Evolutionary conservation across 306 rosid genomes (phyloP), one percentile per base, ranked within the genome.

Genomic region (Cucumis cinereus): DNA sequence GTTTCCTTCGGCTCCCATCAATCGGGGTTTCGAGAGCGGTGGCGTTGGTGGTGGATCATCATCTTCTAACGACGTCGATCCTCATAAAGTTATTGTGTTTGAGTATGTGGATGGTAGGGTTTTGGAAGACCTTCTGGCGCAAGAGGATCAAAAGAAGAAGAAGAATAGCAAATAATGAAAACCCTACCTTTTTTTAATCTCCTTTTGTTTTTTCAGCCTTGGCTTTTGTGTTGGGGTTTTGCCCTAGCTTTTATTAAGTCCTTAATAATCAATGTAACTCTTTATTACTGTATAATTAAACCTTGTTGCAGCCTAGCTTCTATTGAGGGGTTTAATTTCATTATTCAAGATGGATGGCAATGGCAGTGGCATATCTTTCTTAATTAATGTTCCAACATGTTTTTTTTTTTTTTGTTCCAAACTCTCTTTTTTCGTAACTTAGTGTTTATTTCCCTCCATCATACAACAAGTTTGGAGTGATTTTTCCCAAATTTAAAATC

Each of bases 71-170:
- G 0, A 20, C 6, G 0, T 1, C 8, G 63, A 23, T 47, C 24
- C n/a, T 13, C 26, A 16, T 5, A 62, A 47, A 77, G 79, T 77
- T 43, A 30, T 77, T 17, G 79, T 62, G 47, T 0, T 77, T 6
- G 79, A 77, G 74, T 77, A 20, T 30, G 10, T 61, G 15, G 79
- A 77, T 19, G 36, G 16, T 4, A 63, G 23, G 45, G 60, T 77
- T 53, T 63, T 77, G 74, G 79, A 77, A 0, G 79, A 63, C 15
- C 79, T 77, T 62, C 79, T 77, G 0, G 79, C 22, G 4, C 30
- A 62, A n/a, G 56, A 77, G 43, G 77, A 74, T 11, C 20, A 54
- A 19, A 35, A 28, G 15, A 52, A 17, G 45, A 73, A 50, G 76
- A 24, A 11, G 28, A 70, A 24, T 15, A 30, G 13, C 20, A 20